Evolutionary conservation across 257 asterid genomes (phyloP), one percentile per base, ranked within the genome.

Genomic region (Capsicum rhomboideum): DNA sequence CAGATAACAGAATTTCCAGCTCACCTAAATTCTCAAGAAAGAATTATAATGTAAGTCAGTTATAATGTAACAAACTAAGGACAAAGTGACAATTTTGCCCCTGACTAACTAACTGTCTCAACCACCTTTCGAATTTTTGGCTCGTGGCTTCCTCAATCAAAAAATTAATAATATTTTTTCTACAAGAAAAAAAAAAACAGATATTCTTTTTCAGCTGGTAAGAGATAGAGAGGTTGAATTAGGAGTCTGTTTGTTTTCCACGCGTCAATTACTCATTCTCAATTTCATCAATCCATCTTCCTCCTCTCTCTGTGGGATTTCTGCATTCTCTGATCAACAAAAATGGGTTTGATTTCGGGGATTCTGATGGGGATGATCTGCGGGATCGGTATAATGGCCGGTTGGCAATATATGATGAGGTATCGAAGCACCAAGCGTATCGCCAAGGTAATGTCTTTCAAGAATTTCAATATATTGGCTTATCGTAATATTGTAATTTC

Each of bases 341-440:
- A n/a, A n/a, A 34, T 40, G 85, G 85, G 85, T 10, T 83, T 83
- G 77, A 83, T 83, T 58, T 83, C 86, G 21, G 86, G 86, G 78
- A 83, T 77, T 16, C 1, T 83, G 53, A 59, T 83, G 83, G 86
- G 83, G 66, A 56, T 61, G 75, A 42, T 75, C 9, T 55, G 46
- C 18, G 86, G 86, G 63, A 74, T 83, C 21, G 67, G 71, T 21
- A 37, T 77, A 53, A 77, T 83, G 83, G 63, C 50, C 2, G 83
- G 86, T 13, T 83, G 86, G 86, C 82, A 68, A 18, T 28, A 77
- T 72, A 83, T 83, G 86, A 83, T 83, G 86, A 56, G 67, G 20
- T 83, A 83, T 20, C 54, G 77, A 12, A 74, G 78, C 83, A 66
- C 26, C 42, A 77, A 83, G 52, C 86, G 86, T 9, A 61, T 59